These are phyloP conservation scores for Pseudogymnoascus sp. DNA, from an alignment of 2,329 filamentous ascomycete genomes.

Conservation along the genomic window DNA sequence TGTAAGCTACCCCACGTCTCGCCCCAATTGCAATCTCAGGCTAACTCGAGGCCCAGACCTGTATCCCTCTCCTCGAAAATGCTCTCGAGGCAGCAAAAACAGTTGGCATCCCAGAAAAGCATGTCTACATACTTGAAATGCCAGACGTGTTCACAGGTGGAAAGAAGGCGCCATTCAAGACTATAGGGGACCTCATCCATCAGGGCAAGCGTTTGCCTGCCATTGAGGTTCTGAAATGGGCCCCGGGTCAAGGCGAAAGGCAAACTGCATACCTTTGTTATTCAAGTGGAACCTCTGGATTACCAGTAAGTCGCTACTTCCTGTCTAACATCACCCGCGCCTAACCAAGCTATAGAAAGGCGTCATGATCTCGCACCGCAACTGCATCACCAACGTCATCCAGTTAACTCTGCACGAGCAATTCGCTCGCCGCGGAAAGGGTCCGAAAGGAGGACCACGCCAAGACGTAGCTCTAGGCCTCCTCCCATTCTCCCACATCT, in stretches of 20 bases:
- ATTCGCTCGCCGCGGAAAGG: not conserved
- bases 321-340: not conserved
- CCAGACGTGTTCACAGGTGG: constrained; percentile 35
- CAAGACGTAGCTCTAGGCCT: constrained; percentile 50
- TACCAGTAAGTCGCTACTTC: constrained; percentile 51
- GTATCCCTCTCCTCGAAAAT: constrained; percentile 55
- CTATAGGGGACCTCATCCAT: constrained; percentile 55
- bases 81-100: constrained; percentile 57
- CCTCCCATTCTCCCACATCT: constrained; percentile 73
- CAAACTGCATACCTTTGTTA: constrained; percentile 71
- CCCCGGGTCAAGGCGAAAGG: constrained; percentile 52
- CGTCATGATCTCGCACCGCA: constrained; percentile 72
- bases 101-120: constrained; percentile 52
- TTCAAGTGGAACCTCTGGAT: constrained; percentile 69
- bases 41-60: constrained; percentile 38
- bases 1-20: constrained; percentile 11
- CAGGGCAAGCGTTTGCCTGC: constrained; percentile 46
- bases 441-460: not conserved
- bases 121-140: constrained; percentile 60
- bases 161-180: constrained; percentile 45
- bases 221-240: constrained; percentile 48
- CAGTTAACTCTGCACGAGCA: constrained; percentile 46
- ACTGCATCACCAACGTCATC: constrained; percentile 69
- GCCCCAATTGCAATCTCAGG: not conserved
- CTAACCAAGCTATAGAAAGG: constrained; percentile 50